phyloP scores from a whole-genome alignment of 352 stramenopile genomes.

The Aphanomyces euteiches region DNA sequence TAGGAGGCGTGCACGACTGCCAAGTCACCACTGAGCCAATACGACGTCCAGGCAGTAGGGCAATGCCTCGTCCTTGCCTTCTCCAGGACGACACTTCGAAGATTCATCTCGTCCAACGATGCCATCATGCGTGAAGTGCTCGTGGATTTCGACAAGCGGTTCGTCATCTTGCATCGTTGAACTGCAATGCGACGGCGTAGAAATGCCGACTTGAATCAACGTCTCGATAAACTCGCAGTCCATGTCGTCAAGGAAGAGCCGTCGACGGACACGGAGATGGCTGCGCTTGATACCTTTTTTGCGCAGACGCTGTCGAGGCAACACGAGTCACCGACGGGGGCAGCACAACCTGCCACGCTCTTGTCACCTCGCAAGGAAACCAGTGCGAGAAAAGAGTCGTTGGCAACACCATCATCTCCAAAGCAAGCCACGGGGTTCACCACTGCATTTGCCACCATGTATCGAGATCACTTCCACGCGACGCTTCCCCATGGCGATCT shows the following conservation, averaged over 20 bases:
- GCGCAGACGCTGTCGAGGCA: slow-evolving; percentile 4
- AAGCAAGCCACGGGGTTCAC: slow-evolving; percentile 10
- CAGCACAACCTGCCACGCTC: background rate
- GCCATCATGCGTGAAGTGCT: background rate
- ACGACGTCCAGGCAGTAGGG: slow-evolving; percentile 47
- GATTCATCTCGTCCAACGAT: slow-evolving; percentile 16
- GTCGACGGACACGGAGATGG: slow-evolving; percentile 10
- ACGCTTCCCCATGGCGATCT: slow-evolving; percentile 28
- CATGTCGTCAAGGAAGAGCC: background rate
- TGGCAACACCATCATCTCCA: background rate
- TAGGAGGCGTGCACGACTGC: slow-evolving; percentile 17
- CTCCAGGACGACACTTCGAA: slow-evolving; percentile 7
- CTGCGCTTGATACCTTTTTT: slow-evolving; percentile 23
- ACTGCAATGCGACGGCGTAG: background rate
- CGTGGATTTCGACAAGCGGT: background rate
- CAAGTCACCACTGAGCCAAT: slow-evolving; percentile 17
- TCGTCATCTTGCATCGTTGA: no score
- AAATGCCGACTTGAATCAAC: slow-evolving; percentile 15
- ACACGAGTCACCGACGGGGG: background rate
- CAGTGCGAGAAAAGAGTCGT: background rate
- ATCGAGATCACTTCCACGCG: slow-evolving; percentile 23
- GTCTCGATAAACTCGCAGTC: background rate
- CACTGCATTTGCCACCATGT: slow-evolving; percentile 22
- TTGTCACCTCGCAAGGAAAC: background rate
- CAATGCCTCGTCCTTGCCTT: slow-evolving; percentile 42